Evolutionary conservation across 805 yeast genomes (phyloP), one percentile per base, ranked within the genome.

Genomic region (Ogataea pignaliae): DNA sequence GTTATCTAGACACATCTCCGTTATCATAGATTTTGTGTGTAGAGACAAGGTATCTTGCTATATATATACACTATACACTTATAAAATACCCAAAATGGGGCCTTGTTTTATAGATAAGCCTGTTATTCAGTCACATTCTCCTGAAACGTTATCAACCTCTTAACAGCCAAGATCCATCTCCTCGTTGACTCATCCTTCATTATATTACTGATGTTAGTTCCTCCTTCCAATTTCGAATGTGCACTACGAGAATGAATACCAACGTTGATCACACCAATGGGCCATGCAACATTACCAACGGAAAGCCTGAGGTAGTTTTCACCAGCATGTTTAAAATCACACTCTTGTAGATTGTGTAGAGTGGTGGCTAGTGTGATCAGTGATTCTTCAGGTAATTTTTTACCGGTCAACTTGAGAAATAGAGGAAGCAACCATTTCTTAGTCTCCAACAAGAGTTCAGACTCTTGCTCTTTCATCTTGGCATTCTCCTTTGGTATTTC

Each of bases 271-370:
- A 88, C 85, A 26, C 96, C 97, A 51, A 88, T 84, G 2, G 97
- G 97, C 95, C 95, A 88, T 4, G 93, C 90, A 2, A 85, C 88
- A 53, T 87, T 86, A 1, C 96, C 97, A 14, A 88, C 83, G 56
- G 91, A 83, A 45, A 88, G 65, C 49, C 83, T 76, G 70, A 88
- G 66, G 54, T 88, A 88, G 21, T 81, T 70, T 54, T 86, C 87
- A 46, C 76, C 76, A 4, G 91, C 88, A 40, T 65, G 65, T 32
- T 60, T 57, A 51, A 61, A 79, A 31, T 79, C 73, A 13, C 60
- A 55, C 10, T 64, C 56, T 60, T 88, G 95, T n/a, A 85, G 43
- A 53, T 81, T 72, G 50, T 74, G 70, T 9, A 83, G 52, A 1
- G 85, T 75, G 1, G 87, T 82, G 3, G 81, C 66, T 29, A 88